Percentiles rank a stretch among this genome's conserved stretches.
Evolutionary conservation across 31 red algal genomes (phyloP).

Genomic region (Odonthalia washingtoniensis): DNA sequence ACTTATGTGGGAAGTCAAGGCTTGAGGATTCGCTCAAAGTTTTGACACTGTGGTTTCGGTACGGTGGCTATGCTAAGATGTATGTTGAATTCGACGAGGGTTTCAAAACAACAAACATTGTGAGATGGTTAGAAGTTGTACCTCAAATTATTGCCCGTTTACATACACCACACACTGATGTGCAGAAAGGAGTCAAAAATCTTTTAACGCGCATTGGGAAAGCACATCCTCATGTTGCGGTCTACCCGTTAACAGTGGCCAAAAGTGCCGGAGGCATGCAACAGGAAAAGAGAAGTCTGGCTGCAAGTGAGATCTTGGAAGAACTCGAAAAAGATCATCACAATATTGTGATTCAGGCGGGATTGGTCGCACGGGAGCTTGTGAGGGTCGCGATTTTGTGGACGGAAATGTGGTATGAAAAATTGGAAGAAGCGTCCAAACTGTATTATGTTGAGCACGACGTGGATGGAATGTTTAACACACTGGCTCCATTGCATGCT

Average conservation of each 20-base stretch:
- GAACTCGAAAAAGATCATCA: constrained; percentile 75
- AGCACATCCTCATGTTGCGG: constrained; percentile 91
- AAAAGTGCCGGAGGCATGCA: constrained; percentile 57
- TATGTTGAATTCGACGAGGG: constrained; percentile 69
- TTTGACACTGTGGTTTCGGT: too few species aligned
- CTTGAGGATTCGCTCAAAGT: too few species aligned
- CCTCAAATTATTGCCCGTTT: constrained; percentile 98
- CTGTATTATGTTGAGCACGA: too few species aligned
- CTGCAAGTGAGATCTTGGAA: constrained; percentile 77
- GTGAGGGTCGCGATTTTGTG: too few species aligned
- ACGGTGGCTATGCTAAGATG: constrained; percentile 72
- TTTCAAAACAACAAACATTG: constrained; percentile 78
- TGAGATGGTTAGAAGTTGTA: constrained; percentile 96
- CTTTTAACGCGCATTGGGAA: constrained; percentile 85
- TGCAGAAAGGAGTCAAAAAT: constrained; percentile 75
- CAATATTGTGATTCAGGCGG: constrained; percentile 87
- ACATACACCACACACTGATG: constrained; percentile 69
- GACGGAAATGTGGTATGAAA: too few species aligned
- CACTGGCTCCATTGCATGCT: too few species aligned
- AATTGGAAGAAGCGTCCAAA: too few species aligned
- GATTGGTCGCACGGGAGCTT: constrained; percentile 89
- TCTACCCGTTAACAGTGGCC: constrained; percentile 94
- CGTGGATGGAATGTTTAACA: too few species aligned
- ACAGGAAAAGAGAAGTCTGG: constrained; percentile 64
- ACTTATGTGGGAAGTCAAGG: too few species aligned